Evolutionary conservation across 495 filamentous ascomycete species (phyloP), one percentile per base, ranked within the genome.

Genomic region (Aspergillus ostianus): DNA sequence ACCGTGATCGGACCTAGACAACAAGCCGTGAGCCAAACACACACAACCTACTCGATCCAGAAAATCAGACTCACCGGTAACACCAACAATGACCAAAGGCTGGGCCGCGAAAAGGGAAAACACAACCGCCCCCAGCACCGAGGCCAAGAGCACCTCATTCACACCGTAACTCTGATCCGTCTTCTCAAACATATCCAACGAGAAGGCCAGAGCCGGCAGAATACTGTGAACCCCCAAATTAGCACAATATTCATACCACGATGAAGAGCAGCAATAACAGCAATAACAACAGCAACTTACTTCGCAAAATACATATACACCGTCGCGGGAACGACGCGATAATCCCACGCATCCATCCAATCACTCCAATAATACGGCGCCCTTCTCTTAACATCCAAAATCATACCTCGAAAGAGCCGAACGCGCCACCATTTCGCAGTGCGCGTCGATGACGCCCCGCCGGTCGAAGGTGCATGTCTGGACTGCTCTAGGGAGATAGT

Each of bases 221-320:
- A 93, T 90, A 77, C 90, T 93, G 13, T 60, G 29, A 2, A 20
- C 30, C 47, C 51, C 46, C 13, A 5, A 5, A 41, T 41, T 41
- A 41, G 10, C 36, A 41, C 13, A 15, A 41, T 1, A 41, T 12
- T 12, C 29, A 6, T 30, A 26, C 8, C 18, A 56, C 52, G 2
- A 26, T 26, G 23, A 4, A 6, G n/a, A n/a, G n/a, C n/a, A n/a
- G n/a, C 30, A 6, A 44, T 1, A 45, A 20, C 8, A 6, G 3
- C 20, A 26, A 4, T 26, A 4, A 4, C 10, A 51, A 44, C 30
- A 56, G 60, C 15, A 50, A 59, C 85, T 67, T 77, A 92, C 90
- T 93, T 93, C 26, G 89, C 90, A 79, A 93, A 93, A 74, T 91
- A 93, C 89, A 92, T 94, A 72, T 92, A 92, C 50, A 94, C 79